A percentile compares a stretch with the other conserved stretches of the same genome.
These are phyloP conservation scores for Microbotryum saponariae DNA, from an alignment of 1,284 basidiomycete species.

Conservation along the genomic window DNA sequence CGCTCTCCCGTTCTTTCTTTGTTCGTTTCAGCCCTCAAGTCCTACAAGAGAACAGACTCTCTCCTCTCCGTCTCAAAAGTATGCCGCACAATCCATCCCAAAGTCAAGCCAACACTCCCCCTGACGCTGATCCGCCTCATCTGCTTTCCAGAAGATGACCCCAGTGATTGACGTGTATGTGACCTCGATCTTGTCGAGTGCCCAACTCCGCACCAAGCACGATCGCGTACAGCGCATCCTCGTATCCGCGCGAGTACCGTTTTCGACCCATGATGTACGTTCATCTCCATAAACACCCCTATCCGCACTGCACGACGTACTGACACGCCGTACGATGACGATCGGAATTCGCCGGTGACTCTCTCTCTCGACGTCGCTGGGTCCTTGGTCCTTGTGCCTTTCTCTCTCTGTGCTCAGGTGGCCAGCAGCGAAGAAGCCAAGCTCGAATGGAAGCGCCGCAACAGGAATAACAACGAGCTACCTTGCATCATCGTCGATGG, in stretches of 20 bases:
- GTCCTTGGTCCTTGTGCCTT: background rate
- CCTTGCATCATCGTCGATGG: constrained; percentile 30
- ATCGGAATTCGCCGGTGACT: no score
- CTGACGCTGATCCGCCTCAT: no score
- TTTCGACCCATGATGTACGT: constrained; percentile 26
- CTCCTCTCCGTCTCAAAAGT: no score
- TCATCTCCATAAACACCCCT: no score
- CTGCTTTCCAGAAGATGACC: background rate
- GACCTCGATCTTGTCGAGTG: constrained; percentile 26
- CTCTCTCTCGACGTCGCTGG: no score
- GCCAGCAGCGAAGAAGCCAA: constrained; percentile 28
- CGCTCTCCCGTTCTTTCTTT: no score
- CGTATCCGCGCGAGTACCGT: constrained; percentile 8
- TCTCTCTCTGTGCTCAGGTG: constrained; percentile 4
- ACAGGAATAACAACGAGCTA: constrained; percentile 23
- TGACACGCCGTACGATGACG: no score
- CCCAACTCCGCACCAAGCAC: constrained; percentile 21
- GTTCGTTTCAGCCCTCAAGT: no score
- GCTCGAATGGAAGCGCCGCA: constrained; percentile 29
- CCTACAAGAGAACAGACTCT: no score
- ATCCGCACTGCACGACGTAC: no score
- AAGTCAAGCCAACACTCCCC: no score
- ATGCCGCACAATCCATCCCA: no score
- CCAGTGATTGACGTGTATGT: constrained; percentile 28
- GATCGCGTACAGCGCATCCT: constrained; percentile 20